A percentile compares a stretch with the other conserved stretches of the same genome.
phyloP scores from a whole-genome alignment of 352 stramenopile genomes.

The Globisporangium nodosum region DNA sequence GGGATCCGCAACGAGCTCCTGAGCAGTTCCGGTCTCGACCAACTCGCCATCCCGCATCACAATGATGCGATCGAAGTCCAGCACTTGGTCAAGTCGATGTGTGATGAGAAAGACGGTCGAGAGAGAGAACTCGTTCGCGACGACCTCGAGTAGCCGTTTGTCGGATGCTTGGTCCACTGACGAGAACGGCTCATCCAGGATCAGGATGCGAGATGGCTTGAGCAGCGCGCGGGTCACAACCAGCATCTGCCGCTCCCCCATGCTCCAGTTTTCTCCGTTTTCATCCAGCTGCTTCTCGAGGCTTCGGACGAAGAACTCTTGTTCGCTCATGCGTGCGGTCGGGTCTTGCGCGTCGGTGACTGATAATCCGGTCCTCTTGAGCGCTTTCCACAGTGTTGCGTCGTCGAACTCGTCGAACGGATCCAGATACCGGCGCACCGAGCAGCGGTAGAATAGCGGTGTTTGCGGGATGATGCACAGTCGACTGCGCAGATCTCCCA shows the following conservation, averaged over 20 bases:
- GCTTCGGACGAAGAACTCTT: slow-evolving; percentile 4
- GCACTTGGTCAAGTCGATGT: slow-evolving; percentile 68
- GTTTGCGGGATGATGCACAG: slow-evolving; percentile 82
- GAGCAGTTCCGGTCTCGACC: slow-evolving; percentile 24
- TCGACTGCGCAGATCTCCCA: slow-evolving; percentile 29
- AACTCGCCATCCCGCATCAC: slow-evolving; percentile 16
- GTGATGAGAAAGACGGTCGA: slow-evolving; percentile 86
- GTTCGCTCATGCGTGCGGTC: no score
- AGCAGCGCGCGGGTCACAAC: slow-evolving; percentile 87
- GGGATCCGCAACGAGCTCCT: slow-evolving; percentile 29
- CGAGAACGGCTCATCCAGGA: slow-evolving; percentile 87
- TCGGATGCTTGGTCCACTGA: slow-evolving; percentile 83
- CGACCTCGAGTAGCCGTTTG: slow-evolving; percentile 71
- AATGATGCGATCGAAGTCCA: slow-evolving; percentile 11
- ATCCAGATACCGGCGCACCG: slow-evolving; percentile 90
- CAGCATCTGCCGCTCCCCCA: slow-evolving; percentile 89
- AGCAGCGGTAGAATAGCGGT: slow-evolving; percentile 90
- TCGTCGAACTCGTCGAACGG: slow-evolving; percentile 82
- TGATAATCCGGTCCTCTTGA: slow-evolving; percentile 31
- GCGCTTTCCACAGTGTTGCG: slow-evolving; percentile 32
- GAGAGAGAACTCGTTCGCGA: slow-evolving; percentile 27
- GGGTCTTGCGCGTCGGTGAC: no score
- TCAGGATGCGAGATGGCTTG: slow-evolving; percentile 71
- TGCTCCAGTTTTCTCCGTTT: slow-evolving; percentile 82
- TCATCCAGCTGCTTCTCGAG: slow-evolving; percentile 36